Base-by-base conservation (phyloP, 805 yeast species). In the Debaryomyces hansenii region DNA sequence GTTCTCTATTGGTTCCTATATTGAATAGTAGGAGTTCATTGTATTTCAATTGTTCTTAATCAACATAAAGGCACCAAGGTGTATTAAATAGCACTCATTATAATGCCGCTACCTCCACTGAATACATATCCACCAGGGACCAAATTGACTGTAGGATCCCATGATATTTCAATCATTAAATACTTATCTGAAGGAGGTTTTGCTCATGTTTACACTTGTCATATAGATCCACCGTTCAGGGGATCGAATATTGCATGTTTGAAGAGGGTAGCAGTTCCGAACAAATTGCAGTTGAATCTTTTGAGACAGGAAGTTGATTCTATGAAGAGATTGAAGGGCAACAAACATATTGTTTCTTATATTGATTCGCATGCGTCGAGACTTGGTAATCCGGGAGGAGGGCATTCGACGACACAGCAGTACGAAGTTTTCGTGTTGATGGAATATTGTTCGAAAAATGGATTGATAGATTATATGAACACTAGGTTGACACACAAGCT, bases 221-320 rank as follows among this genome's bases (percentile, higher is more conserved):
- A 77, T 40, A 81, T 87, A 15, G 74, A 78, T 21, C 72, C 79
- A 3, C 80, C 80, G 49, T 71, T 74, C 52, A 72, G 77, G 12
- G 82, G 80, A 15, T 64, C 75, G 41, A 66, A 65, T 45, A 64
- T 75, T 10, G 97, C 92, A 4, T 94, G 98, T 63, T 74, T 94
- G 58, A 94, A 94, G 66, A 78, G 99, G 52, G 98, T 94, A n/a
- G 85, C 85, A 28, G 99, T 94, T 3, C 97, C 97, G 4, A 90
- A 86, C 62, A 94, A 94, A 66, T 79, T 83, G 58, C 87, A 86
- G 43, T 75, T 94, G 62, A 89, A 87, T 56, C 78, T 85, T 20
- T 72, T 94, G 42, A 74, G 98, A 51, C 96, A 95, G 34, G 99
- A 94, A 64, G 99, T 94, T 12, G 98, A 94, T 62, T 96, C 97